Conservation (phyloP, 2,329 filamentous ascomycete genomes). For the Sarocladium kiliense region DNA sequence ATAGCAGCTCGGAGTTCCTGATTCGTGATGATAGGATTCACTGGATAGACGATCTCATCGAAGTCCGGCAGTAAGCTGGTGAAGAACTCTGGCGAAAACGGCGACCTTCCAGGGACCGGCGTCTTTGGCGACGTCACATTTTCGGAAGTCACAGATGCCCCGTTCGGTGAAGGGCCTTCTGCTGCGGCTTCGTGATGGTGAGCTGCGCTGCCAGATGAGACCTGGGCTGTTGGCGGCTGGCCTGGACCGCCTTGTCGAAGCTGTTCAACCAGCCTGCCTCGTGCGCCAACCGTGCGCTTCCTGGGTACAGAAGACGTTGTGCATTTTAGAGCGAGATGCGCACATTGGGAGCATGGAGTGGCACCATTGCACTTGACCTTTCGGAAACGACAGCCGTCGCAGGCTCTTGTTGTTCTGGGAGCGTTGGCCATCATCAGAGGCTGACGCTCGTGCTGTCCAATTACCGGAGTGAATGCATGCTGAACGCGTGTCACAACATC, state of each 20-base stretch:
- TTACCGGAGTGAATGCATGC: not conserved
- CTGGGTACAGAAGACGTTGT: conserved; percentile 25
- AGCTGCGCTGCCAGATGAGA: not conserved
- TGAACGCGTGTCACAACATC: not conserved
- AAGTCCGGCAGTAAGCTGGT: conserved; percentile 26
- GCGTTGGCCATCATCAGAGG: not conserved
- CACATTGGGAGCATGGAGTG: conserved; percentile 30
- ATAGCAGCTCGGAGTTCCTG: conserved; percentile 26
- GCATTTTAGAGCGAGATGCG: conserved; percentile 28
- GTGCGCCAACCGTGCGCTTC: conserved; percentile 26
- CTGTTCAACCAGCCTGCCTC: conserved; percentile 13
- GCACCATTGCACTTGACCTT: conserved; percentile 31
- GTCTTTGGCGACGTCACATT: conserved; percentile 1
- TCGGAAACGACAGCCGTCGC: conserved; percentile 32
- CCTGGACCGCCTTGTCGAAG: conserved; percentile 7
- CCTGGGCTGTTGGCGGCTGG: no score
- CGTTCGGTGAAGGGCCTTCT: not conserved
- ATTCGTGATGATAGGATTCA: conserved; percentile 28
- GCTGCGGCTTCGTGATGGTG: not conserved
- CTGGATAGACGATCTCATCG: conserved; percentile 30
- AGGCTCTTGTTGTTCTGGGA: conserved; percentile 19
- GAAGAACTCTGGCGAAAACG: conserved; percentile 26
- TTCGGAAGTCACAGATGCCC: not conserved
- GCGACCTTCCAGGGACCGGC: not conserved
- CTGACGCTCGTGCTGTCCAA: not conserved